These are phyloP conservation scores for Rhizoclosmatium sp. DNA, from an alignment of 192 early-diverging fungal genomes.

Conservation along the genomic window DNA sequence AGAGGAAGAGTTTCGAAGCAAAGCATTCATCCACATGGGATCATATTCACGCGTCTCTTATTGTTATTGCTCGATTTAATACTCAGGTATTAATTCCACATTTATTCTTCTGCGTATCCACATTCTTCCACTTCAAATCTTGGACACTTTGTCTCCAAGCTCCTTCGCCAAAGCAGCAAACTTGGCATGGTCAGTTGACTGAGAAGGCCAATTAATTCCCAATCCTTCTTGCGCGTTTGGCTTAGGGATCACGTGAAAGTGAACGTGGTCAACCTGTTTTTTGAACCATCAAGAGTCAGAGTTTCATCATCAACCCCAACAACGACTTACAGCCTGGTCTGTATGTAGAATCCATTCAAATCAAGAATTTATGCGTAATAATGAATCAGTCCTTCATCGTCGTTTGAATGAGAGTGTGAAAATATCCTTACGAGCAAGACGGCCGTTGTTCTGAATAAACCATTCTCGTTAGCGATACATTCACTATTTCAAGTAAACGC, in stretches of 20 bases:
- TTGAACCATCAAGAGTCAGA: no score
- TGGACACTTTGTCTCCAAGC: slow-evolving; percentile 23
- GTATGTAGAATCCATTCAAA: no score
- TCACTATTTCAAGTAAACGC: slow-evolving; percentile 10
- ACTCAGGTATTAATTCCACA: no score
- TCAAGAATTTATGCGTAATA: no score
- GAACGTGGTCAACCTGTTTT: slow-evolving; percentile 91
- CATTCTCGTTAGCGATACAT: not conserved
- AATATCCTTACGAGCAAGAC: slow-evolving; percentile 72
- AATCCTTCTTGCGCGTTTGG: slow-evolving; percentile 72
- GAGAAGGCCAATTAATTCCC: slow-evolving; percentile 72
- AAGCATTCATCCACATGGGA: no score
- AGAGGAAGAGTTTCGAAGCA: not conserved
- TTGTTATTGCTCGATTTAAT: not conserved
- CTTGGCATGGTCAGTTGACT: slow-evolving; percentile 61
- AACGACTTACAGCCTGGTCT: no score
- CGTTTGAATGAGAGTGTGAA: no score
- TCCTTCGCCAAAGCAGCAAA: slow-evolving; percentile 47
- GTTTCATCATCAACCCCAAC: no score
- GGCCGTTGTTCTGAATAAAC: slow-evolving; percentile 79
- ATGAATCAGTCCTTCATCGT: no score
- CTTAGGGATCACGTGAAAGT: slow-evolving; percentile 78
- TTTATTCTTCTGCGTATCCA: no score
- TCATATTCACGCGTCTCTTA: not conserved
- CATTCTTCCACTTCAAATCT: slow-evolving; percentile 5